Base-by-base conservation (phyloP, 148 eudicot genomes). In the Spergularia marina region DNA sequence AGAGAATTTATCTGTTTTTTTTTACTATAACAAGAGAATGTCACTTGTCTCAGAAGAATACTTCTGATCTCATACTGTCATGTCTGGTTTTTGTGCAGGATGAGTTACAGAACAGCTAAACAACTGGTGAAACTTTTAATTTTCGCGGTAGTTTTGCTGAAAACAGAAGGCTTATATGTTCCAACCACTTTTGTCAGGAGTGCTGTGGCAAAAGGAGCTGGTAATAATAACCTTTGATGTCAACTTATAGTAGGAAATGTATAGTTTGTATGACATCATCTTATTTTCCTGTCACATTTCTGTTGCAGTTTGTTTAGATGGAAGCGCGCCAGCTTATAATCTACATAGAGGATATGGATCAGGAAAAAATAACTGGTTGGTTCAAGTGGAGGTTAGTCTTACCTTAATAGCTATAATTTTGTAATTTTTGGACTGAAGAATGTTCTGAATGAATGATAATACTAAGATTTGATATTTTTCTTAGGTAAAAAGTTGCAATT, bases 311-410 rank as follows among this genome's bases (percentile, higher is more conserved):
- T 89, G 92, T 80, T 83, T 89, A 82, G 92, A 89, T 80, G 92
- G 92, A 20, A 87, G 88, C 71, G 82, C 92, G 65, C 92, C 92
- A 5, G 92, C 92, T 9, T 89, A 89, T 62, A 86, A 89, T 77
- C 63, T 86, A n/a, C 76, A 89, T 63, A 83, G 83, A 66, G 92
- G 92, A 74, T 82, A 40, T 75, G 92, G 92, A 53, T 66, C 77
- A 12, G 92, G 92, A 34, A 74, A 80, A n/a, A 79, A 89, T 70
- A 89, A 75, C 63, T 89, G 92, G 92, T 60, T 89, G 77, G 83
- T 89, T 78, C 88, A 85, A 64, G 44, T 89, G 4, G 88, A 89
- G 92, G 92, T 89, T 60, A 55, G 81, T 59, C 34, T 11, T 36
- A 8, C 52, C 30, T 49, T 53, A 16, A n/a, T n/a, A 20, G 3